These are phyloP conservation scores for Elsinoe necatrix DNA, from an alignment of 2,329 filamentous ascomycete genomes.

Conservation along the genomic window DNA sequence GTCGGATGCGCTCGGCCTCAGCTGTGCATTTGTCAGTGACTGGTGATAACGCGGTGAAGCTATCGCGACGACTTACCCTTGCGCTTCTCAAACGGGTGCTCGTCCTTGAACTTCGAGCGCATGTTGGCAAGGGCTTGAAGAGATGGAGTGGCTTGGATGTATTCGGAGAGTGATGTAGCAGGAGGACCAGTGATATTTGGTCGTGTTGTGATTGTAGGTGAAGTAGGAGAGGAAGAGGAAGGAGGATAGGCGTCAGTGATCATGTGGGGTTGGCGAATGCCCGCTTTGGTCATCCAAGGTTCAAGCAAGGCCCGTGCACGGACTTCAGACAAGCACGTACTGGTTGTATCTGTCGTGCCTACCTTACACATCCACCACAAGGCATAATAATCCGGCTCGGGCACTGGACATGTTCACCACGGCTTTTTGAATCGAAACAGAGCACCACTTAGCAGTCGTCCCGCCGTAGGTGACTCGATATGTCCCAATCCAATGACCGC, in stretches of 20 bases:
- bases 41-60: background rate
- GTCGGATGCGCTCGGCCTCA: conserved; percentile 96
- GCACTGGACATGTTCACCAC: background rate
- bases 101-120: conserved; percentile 99
- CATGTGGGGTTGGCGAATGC: background rate
- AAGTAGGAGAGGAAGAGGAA: background rate
- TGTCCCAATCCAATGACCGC: conserved; percentile 62
- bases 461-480: conserved; percentile 24
- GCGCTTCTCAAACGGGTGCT: conserved; percentile 99
- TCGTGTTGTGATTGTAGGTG: background rate
- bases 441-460: background rate
- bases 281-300: no score
- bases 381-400: background rate
- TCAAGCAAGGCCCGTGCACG: no score
- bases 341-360: background rate
- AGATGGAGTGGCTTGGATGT: conserved; percentile 9
- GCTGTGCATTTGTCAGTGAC: conserved; percentile 38
- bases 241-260: no score
- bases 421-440: background rate
- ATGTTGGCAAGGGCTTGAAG: conserved; percentile 48
- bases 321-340: no score
- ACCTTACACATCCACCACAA: background rate
- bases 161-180: background rate
- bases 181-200: background rate
- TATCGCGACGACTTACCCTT: conserved; percentile 46